Conservation (phyloP, 148 eudicot species). For the Heliosperma pusillum region DNA sequence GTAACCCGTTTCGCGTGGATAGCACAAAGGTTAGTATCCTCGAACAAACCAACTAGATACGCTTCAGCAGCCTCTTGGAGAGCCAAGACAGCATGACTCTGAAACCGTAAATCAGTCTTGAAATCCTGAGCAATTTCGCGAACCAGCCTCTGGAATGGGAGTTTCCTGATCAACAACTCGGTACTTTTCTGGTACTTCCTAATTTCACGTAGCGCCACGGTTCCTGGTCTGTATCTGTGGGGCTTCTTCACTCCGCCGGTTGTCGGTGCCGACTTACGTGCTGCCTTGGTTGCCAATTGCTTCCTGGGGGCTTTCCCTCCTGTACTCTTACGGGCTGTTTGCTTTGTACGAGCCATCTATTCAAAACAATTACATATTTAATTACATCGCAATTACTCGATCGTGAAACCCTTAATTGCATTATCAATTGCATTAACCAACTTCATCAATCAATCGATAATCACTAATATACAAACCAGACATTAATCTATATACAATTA, state of each 20-base stretch:
- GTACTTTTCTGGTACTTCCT: conserved; percentile 25
- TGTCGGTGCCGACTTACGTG: conserved; percentile 83
- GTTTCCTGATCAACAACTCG: conserved; percentile 61
- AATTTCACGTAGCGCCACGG: conserved; percentile 82
- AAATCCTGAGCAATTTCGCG: conserved; percentile 85
- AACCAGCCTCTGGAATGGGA: conserved; percentile 37
- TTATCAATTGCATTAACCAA: too few species aligned
- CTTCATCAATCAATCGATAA: too few species aligned
- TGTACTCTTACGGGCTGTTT: conserved; percentile 81
- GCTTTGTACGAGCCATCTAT: conserved; percentile 87
- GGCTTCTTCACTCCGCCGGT: conserved; percentile 90
- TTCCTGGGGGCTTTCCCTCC: conserved; percentile 92
- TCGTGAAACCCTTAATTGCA: too few species aligned
- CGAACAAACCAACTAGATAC: conserved; percentile 75
- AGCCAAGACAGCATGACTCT: conserved; percentile 58
- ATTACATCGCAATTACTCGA: too few species aligned
- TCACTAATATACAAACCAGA: too few species aligned
- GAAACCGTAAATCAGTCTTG: conserved; percentile 78
- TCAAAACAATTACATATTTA: not conserved
- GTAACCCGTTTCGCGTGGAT: conserved; percentile 70
- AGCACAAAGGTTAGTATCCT: conserved; percentile 75
- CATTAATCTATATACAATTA: too few species aligned
- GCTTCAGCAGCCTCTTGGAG: conserved; percentile 46
- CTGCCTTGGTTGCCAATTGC: conserved; percentile 78
- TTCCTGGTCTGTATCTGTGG: conserved; percentile 84